Conservation (phyloP, 148 eudicot species). For the Diospyros lotus region DNA sequence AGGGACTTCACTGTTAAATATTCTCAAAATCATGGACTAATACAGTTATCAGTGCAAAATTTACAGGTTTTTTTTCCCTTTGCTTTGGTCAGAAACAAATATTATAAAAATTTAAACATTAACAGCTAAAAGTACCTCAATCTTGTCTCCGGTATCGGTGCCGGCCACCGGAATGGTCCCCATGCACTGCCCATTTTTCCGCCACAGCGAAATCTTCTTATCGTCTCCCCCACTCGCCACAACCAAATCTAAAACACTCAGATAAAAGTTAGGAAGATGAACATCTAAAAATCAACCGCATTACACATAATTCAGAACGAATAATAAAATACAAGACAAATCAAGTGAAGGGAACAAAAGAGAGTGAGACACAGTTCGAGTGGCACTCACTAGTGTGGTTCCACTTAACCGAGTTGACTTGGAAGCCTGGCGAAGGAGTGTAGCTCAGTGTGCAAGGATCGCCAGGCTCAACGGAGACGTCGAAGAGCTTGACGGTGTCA, state of each 20-base stretch:
- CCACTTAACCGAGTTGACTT: constrained; percentile 82
- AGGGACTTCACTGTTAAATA: not conserved
- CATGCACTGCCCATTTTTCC: constrained; percentile 72
- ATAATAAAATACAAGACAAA: not conserved
- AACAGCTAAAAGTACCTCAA: constrained; percentile 47
- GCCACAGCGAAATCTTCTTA: constrained; percentile 74
- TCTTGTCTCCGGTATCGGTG: constrained; percentile 51
- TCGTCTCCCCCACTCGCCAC: constrained; percentile 97
- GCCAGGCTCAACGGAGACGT: constrained; percentile 64
- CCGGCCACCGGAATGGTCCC: constrained; percentile 65
- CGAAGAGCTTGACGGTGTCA: constrained; percentile 91
- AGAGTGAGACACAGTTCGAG: not conserved
- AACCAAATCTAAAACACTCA: constrained; percentile 67
- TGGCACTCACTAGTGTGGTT: constrained; percentile 72
- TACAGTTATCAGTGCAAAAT: not conserved
- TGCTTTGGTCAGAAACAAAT: not conserved
- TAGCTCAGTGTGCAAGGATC: constrained; percentile 72
- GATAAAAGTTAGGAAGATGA: not conserved
- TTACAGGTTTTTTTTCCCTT: not conserved
- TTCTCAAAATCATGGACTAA: not conserved
- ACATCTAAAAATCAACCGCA: not conserved
- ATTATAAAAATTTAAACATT: not conserved
- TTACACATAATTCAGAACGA: not conserved
- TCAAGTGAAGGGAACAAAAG: constrained; percentile 2
- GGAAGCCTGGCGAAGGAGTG: constrained; percentile 64